Percentiles rank a stretch among this genome's conserved stretches.
phyloP scores from a whole-genome alignment of 306 rosid genomes.

The Inga laurina region DNA sequence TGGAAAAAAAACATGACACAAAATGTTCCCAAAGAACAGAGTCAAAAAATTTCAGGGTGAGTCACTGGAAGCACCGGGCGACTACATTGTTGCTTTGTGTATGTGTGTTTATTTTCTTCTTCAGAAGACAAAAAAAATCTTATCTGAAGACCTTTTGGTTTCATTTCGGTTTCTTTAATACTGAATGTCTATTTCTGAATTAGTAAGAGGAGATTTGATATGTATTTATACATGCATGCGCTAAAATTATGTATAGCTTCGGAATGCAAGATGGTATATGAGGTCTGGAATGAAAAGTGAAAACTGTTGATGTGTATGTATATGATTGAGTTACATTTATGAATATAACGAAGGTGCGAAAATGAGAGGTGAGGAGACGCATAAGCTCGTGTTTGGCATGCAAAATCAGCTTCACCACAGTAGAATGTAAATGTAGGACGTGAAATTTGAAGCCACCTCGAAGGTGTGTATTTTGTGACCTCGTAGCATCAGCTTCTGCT shows the following conservation, averaged over 20 bases:
- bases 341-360: background rate
- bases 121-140: constrained; percentile 36
- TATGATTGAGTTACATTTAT: background rate
- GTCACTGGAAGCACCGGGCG: constrained; percentile 44
- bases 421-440: too few species aligned
- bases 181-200: constrained; percentile 49
- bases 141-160: constrained; percentile 48
- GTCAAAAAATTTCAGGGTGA: constrained; percentile 34
- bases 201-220: constrained; percentile 56
- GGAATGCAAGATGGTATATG: constrained; percentile 41
- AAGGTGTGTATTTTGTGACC: too few species aligned
- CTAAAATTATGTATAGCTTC: constrained; percentile 55
- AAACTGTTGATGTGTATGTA: constrained; percentile 20
- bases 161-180: constrained; percentile 47
- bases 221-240: constrained; percentile 65
- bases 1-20: constrained; percentile 28
- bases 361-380: background rate
- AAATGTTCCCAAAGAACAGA: constrained; percentile 36
- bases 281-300: constrained; percentile 27
- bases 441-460: too few species aligned
- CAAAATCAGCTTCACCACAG: too few species aligned
- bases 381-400: background rate
- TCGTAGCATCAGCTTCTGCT: too few species aligned
- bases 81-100: constrained; percentile 59
- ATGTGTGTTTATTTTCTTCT: constrained; percentile 56